Conservation (phyloP, 2,329 filamentous ascomycete genomes). For the Purpureocillium takamizusanense region DNA sequence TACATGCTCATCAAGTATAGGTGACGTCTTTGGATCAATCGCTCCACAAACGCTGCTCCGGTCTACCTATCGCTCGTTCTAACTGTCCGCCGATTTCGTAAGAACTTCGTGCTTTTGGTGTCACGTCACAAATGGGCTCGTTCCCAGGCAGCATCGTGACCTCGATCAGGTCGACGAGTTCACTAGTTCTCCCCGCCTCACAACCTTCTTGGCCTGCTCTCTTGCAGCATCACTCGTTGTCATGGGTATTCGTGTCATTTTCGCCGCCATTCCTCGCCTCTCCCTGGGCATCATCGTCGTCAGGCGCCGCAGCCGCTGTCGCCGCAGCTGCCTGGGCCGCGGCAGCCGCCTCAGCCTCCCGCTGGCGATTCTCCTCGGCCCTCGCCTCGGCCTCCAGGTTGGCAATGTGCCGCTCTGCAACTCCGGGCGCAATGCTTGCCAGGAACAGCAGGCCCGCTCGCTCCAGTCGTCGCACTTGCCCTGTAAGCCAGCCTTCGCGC, state of each 20-base stretch:
- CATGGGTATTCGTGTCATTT: not conserved
- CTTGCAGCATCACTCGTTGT: not conserved
- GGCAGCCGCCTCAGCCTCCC: slow-evolving; percentile 31
- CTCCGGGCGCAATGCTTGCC: slow-evolving; percentile 56
- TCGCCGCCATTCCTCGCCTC: slow-evolving; percentile 1
- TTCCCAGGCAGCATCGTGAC: too few relatives aligned
- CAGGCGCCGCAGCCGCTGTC: slow-evolving; percentile 14
- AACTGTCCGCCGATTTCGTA: too few relatives aligned
- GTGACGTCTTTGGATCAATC: not conserved
- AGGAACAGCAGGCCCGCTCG: slow-evolving; percentile 54
- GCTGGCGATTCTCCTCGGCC: slow-evolving; percentile 30
- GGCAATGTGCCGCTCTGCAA: slow-evolving; percentile 57
- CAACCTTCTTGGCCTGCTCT: not conserved
- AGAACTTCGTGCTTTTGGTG: too few relatives aligned
- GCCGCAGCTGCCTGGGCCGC: slow-evolving; percentile 24
- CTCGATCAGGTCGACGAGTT: too few relatives aligned
- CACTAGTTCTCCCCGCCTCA: too few relatives aligned
- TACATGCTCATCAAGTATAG: not conserved
- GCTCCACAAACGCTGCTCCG: too few relatives aligned
- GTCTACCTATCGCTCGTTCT: too few relatives aligned
- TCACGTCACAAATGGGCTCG: too few relatives aligned
- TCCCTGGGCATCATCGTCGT: slow-evolving; percentile 8
- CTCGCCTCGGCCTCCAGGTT: slow-evolving; percentile 44
- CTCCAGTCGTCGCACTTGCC: slow-evolving; percentile 44
- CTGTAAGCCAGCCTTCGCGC: slow-evolving; percentile 21